These are phyloP conservation scores for Aristolochia californica DNA, from an alignment of 164 flowering plant genomes.

Conservation along the genomic window DNA sequence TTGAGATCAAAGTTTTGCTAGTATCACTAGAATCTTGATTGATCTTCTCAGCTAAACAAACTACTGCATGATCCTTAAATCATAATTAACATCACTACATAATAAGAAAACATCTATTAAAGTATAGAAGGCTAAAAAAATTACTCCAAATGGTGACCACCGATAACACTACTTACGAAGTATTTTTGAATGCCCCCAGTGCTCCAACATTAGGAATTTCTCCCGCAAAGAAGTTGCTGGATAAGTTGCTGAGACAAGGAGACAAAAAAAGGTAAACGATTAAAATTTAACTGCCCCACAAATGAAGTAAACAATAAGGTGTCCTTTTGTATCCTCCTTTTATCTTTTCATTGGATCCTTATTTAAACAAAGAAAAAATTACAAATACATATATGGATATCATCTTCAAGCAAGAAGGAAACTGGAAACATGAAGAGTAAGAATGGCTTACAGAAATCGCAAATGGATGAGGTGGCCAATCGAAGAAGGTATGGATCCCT, in stretches of 20 bases:
- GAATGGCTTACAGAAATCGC: constrained; percentile 50
- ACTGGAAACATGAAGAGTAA: not conserved
- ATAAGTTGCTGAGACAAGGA: constrained; percentile 54
- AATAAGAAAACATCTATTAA: not conserved
- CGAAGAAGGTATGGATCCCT: constrained; percentile 81
- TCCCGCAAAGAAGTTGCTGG: constrained; percentile 83
- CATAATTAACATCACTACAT: no score
- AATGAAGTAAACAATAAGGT: not conserved
- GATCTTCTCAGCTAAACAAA: no score
- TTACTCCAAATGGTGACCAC: not conserved
- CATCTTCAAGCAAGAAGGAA: not conserved
- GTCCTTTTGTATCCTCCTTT: no score
- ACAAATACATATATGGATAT: not conserved
- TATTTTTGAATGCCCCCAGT: constrained; percentile 50
- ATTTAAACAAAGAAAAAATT: not conserved
- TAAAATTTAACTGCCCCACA: not conserved
- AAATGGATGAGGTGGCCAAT: constrained; percentile 58
- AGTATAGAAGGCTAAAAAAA: not conserved
- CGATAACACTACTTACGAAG: constrained; percentile 46
- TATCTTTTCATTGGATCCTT: no score
- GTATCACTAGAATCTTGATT: no score
- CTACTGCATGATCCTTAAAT: not conserved
- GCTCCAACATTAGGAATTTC: constrained; percentile 83
- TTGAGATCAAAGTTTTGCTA: no score
- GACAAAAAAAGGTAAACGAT: not conserved